Evolutionary conservation across 371 early-diverging fungal genomes (phyloP).

Genomic region (Lichtheimia ornata): DNA sequence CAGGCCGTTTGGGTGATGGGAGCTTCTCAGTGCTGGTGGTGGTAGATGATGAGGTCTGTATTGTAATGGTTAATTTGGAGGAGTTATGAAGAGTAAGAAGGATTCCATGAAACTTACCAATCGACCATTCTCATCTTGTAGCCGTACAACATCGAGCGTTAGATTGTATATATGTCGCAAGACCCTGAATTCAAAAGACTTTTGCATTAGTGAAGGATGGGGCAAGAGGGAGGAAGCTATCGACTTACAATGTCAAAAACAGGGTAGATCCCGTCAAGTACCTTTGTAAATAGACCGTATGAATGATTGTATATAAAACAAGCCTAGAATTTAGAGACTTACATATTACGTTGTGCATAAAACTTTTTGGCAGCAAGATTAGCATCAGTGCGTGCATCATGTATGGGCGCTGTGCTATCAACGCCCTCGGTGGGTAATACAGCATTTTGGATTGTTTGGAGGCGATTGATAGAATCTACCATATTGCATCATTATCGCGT

Average conservation of each 20-base stretch:
- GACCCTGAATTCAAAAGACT: conserved; percentile 5
- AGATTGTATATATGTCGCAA: conserved; percentile 11
- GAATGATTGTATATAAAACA: too few relatives aligned
- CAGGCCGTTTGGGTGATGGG: not conserved
- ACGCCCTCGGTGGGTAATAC: not conserved
- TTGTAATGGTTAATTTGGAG: not conserved
- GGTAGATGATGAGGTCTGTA: too few relatives aligned
- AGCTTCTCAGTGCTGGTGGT: not conserved
- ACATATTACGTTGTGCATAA: conserved; percentile 23
- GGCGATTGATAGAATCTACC: conserved; percentile 16
- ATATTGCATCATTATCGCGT: not conserved
- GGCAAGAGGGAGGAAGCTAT: not conserved
- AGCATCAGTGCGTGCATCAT: conserved; percentile 12
- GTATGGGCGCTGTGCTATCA: not conserved
- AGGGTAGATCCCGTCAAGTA: conserved; percentile 17
- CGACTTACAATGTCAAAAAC: conserved; percentile 15
- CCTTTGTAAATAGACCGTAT: too few relatives aligned
- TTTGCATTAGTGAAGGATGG: not conserved
- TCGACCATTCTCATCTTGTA: conserved; percentile 9
- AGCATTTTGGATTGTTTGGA: conserved; percentile 5
- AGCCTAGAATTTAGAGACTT: too few relatives aligned
- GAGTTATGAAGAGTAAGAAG: not conserved
- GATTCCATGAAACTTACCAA: not conserved
- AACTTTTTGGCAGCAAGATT: conserved; percentile 15
- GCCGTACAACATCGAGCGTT: conserved; percentile 14